Conservation (phyloP, 1,284 basidiomycete species). For the Tremellales sp. region DNA sequence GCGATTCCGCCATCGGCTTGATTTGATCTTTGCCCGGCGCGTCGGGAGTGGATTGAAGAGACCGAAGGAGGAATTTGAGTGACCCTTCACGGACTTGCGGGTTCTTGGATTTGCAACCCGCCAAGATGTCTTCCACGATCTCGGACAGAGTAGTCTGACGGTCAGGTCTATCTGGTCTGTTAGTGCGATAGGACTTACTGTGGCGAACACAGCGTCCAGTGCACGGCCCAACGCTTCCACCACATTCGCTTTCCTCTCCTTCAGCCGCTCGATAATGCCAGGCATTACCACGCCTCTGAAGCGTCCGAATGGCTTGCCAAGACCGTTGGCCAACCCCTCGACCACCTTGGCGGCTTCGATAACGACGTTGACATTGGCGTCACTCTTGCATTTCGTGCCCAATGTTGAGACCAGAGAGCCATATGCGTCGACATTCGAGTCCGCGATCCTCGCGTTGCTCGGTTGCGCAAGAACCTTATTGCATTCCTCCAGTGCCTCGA, state of each 20-base stretch:
- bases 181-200: conserved; percentile 56
- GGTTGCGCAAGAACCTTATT: conserved; percentile 62
- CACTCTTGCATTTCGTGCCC: conserved; percentile 75
- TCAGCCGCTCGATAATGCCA: conserved; percentile 82
- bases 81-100: conserved; percentile 95
- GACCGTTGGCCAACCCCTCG: conserved; percentile 78
- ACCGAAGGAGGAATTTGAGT: conserved; percentile 80
- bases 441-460: conserved; percentile 70
- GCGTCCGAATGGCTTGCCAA: conserved; percentile 69
- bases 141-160: conserved; percentile 72
- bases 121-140: conserved; percentile 76
- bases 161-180: conserved; percentile 7
- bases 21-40: conserved; percentile 67
- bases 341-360: conserved; percentile 81
- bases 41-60: conserved; percentile 63
- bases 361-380: conserved; percentile 95
- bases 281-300: conserved; percentile 72
- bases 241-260: conserved; percentile 88
- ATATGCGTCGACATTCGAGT: conserved; percentile 56
- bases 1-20: conserved; percentile 75
- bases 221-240: conserved; percentile 84
- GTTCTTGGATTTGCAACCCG: conserved; percentile 82
- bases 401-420: conserved; percentile 55
- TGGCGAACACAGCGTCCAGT: conserved; percentile 82
- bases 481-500: conserved; percentile 84